phyloP scores from a whole-genome alignment of 208 protist species.

The Leishmania tropica region DNA sequence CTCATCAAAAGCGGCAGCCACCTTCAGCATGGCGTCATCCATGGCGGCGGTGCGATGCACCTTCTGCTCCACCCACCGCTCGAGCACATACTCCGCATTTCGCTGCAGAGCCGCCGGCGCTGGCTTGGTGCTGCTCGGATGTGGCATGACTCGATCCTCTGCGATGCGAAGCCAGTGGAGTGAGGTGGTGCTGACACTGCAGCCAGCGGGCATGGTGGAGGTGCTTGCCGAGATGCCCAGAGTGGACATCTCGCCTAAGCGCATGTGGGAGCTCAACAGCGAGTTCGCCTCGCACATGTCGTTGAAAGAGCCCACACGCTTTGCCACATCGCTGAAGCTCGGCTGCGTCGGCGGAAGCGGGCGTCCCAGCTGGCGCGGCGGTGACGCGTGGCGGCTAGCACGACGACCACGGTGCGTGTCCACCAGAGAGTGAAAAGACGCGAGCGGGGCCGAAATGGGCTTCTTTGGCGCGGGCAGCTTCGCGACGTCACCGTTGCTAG shows the following conservation, averaged over 20 bases:
- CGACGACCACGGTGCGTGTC: not conserved
- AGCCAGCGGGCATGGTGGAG: not conserved
- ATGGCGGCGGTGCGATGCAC: not conserved
- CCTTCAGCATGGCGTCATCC: constrained; percentile 19
- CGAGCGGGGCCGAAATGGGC: not conserved
- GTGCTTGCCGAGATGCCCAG: constrained; percentile 22
- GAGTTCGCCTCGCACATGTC: constrained; percentile 19
- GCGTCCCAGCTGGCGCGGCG: not conserved
- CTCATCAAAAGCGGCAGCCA: not conserved
- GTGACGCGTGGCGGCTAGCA: not conserved
- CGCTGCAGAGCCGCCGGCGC: not conserved
- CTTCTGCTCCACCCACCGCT: constrained; percentile 12
- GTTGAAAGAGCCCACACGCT: not conserved
- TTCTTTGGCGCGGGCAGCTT: not conserved
- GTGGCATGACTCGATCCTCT: not conserved
- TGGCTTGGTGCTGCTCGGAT: not conserved
- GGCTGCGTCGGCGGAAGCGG: not conserved
- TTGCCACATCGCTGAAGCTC: not conserved
- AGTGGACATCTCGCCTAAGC: constrained; percentile 15
- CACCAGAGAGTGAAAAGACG: not conserved
- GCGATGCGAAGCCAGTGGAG: constrained; percentile 6
- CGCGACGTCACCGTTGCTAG: not conserved
- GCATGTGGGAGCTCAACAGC: constrained; percentile 17
- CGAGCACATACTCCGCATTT: constrained; percentile 8
- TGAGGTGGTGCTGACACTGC: constrained; percentile 7